Evolutionary conservation across 805 yeast species (phyloP).

Genomic region (Millerozyma acaciae): DNA sequence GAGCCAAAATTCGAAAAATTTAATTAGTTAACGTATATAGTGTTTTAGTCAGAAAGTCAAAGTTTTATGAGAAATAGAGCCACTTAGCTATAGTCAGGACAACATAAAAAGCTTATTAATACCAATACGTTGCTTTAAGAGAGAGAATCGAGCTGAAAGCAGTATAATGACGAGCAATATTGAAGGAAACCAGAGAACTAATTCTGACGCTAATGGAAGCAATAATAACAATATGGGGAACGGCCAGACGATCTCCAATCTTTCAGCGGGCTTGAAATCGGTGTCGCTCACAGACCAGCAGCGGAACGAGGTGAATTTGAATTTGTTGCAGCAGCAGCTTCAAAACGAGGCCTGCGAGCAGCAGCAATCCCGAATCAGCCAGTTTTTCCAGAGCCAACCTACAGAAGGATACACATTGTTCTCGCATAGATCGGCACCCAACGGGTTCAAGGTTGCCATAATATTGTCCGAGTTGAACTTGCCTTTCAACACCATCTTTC

Average conservation of each 20-base stretch:
- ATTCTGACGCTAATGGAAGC: too few species aligned
- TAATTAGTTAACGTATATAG: too few species aligned
- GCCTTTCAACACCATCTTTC: constrained; percentile 73
- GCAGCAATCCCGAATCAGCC: constrained; percentile 55
- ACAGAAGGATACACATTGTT: constrained; percentile 79
- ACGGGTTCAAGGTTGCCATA: constrained; percentile 94
- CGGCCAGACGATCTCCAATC: constrained; percentile 35
- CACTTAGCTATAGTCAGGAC: too few species aligned
- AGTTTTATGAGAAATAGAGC: too few species aligned
- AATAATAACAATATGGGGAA: constrained; percentile 8
- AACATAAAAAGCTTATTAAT: too few species aligned
- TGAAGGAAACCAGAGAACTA: too few species aligned
- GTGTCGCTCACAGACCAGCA: constrained; percentile 42
- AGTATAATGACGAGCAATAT: too few species aligned
- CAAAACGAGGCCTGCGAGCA: constrained; percentile 37
- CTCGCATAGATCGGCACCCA: constrained; percentile 85
- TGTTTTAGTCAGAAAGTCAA: too few species aligned
- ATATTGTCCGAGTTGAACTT: constrained; percentile 78
- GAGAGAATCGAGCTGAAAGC: too few species aligned
- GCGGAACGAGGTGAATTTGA: constrained; percentile 38
- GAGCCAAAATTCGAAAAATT: too few species aligned
- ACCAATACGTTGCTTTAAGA: too few species aligned
- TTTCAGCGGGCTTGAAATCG: constrained; percentile 44
- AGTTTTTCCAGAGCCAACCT: constrained; percentile 74
- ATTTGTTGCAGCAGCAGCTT: constrained; percentile 43